Base-by-base conservation (phyloP, 352 stramenopile genomes). In the Pythium aristosporum region DNA sequence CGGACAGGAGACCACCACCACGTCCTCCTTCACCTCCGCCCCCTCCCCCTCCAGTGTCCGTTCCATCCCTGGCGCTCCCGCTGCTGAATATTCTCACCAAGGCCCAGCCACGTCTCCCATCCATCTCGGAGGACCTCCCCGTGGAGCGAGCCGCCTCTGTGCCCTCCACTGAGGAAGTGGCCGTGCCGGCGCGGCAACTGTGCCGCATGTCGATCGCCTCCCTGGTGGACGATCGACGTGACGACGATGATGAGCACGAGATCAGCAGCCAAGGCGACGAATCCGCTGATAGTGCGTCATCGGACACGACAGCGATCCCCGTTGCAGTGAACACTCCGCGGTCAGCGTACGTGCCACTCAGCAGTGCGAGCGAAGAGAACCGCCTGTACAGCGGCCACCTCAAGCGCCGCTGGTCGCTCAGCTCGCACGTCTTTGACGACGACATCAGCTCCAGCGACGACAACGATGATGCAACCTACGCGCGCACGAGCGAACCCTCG, bases 401-500 rank as follows among this genome's bases (percentile, higher is more conserved):
- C 37, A 58, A 64, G 48, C 54, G 55, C 2, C 46, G 21, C 13
- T 48, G 32, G 21, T 44, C 56, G 32, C 16, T 51, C 32, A 25
- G 49, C 7, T 48, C 54, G 3, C 41, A 63, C 28, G 28, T 36
- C 42, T 60, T 58, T 57, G 57, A 64, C 15, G 49, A 65, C 23
- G 69, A 75, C 41, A 59, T 61, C 48, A 64, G 57, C 25, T 30
- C 57, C 13, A 60, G 60, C n/a, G 49, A 55, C 1, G 49, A 55
- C n/a, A 30, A 50, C 7, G 69, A 76, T 9, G 61, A 62, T 23
- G 34, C 34, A 39, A 37, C 44, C 23, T 51, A 70, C 51, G 69
- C 79, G 11, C 43, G 47, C 4, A 49, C 65, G 56, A 71, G 36
- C 43, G 58, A 36, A 56, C 58, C 39, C 73, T 76, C 46, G 11